Conservation (phyloP, 768 basidiomycete genomes). For the Trametes cubensis region DNA sequence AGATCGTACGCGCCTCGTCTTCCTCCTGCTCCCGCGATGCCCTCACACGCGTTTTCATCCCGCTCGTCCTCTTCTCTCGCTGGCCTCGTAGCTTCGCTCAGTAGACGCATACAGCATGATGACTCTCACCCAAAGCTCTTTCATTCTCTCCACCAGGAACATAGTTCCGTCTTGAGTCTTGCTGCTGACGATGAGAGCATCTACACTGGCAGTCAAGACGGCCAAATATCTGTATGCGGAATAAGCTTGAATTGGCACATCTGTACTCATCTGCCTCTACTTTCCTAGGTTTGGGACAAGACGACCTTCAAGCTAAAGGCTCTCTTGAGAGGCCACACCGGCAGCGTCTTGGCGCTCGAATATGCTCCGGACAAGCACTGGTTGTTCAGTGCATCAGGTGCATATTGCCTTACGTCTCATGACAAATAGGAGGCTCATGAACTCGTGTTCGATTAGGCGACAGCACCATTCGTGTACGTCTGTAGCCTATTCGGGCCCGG, state of each 20-base stretch:
- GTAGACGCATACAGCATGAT: constrained; percentile 8
- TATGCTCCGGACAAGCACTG: constrained; percentile 75
- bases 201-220: constrained; percentile 80
- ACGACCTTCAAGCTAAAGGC: constrained; percentile 66
- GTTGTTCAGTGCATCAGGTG: constrained; percentile 90
- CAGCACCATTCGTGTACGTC: constrained; percentile 78
- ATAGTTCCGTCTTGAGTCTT: constrained; percentile 73
- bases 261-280: not conserved
- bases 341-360: constrained; percentile 80
- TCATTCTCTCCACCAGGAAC: constrained; percentile 70
- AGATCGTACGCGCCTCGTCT: constrained; percentile 20
- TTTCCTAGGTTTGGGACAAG: constrained; percentile 81
- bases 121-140: constrained; percentile 40
- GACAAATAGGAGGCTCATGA: not conserved
- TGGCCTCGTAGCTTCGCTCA: constrained; percentile 23
- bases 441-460: constrained; percentile 57
- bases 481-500: not conserved
- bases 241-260: too few relatives aligned
- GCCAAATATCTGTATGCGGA: constrained; percentile 65
- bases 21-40: too few relatives aligned
- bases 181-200: constrained; percentile 74
- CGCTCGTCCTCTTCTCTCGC: constrained; percentile 10
- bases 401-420: not conserved
- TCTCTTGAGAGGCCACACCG: constrained; percentile 78
- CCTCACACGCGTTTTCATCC: not conserved